phyloP scores from a whole-genome alignment of 2,329 filamentous ascomycete genomes.

The Pezicula carpinea region DNA sequence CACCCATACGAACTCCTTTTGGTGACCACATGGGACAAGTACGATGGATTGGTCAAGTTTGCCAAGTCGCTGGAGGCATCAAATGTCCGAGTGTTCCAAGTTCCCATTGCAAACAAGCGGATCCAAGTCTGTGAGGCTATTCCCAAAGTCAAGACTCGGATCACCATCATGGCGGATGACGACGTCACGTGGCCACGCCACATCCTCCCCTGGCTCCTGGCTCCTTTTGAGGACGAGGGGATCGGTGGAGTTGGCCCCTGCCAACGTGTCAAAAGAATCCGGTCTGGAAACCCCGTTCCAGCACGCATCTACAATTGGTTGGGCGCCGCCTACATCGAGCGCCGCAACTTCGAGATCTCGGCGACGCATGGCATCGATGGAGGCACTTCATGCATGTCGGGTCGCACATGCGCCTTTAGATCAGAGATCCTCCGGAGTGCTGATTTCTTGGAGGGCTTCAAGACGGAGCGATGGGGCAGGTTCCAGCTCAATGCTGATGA shows the following conservation, averaged over 20 bases:
- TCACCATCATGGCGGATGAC: constrained; percentile 92
- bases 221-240: constrained; percentile 77
- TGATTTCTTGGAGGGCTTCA: constrained; percentile 83
- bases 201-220: constrained; percentile 85
- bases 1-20: constrained; percentile 71
- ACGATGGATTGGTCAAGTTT: constrained; percentile 62
- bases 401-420: constrained; percentile 87
- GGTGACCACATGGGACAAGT: constrained; percentile 80
- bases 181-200: constrained; percentile 90
- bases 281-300: constrained; percentile 47
- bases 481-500: constrained; percentile 94
- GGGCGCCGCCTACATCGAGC: constrained; percentile 85
- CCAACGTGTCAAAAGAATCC: constrained; percentile 71
- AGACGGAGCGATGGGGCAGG: constrained; percentile 82
- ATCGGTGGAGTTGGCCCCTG: constrained; percentile 92
- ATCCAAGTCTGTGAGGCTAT: constrained; percentile 90
- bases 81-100: constrained; percentile 69
- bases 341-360: constrained; percentile 94
- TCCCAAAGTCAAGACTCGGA: constrained; percentile 73
- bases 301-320: constrained; percentile 80
- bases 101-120: constrained; percentile 88
- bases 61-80: constrained; percentile 53
- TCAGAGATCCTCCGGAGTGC: constrained; percentile 82
- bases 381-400: constrained; percentile 94
- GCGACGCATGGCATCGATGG: constrained; percentile 93